Base-by-base conservation (phyloP, 2,329 filamentous ascomycete genomes). In the Fusarium clavum region DNA sequence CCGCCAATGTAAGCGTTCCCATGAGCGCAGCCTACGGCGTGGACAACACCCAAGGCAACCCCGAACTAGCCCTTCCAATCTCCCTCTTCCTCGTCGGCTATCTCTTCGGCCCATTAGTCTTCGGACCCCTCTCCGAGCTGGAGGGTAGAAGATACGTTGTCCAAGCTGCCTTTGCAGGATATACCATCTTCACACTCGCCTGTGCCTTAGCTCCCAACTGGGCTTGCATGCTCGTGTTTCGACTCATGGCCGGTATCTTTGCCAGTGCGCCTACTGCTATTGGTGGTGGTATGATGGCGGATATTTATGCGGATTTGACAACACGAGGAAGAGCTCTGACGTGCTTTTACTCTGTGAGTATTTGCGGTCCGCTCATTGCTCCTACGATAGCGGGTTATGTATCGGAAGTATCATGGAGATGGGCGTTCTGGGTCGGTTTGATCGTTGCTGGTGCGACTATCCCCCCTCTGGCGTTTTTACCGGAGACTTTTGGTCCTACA, bases 81-180 rank as follows among this genome's bases (percentile, higher is more conserved):
- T 64, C 62, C 1, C 40, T 64, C 0, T 64, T 64, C 6, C 46
- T 64, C 0, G 32, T 65, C 8, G 62, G 62, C 2, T 64, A 64
- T 1, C 45, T 64, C 0, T 64, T 83, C 12, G 82, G 81, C 0
- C 82, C 82, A 3, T 61, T 82, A 2, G 58, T 82, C 1, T 82
- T 80, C 41, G 81, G 80, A 7, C 82, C 82, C 0, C 65, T 83
- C 4, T 82, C 80, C n/a, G 82, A 84, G 52, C 76, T 79, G 4
- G 73, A 79, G 43, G 82, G 82, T 2, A 76, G 82, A 1, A 78
- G 73, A 51, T 73, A 77, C 2, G 79, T 83, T 9, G 73, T 89
- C 63, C 78, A 89, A 0, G 79, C 75, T 12, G 85, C 86, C 0
- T 88, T 89, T 62, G 48, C 77, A n/a, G 70, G 78, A 5, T 83